phyloP scores from a whole-genome alignment of 139 green algal genomes.

The Raphidocelis subcapitata region DNA sequence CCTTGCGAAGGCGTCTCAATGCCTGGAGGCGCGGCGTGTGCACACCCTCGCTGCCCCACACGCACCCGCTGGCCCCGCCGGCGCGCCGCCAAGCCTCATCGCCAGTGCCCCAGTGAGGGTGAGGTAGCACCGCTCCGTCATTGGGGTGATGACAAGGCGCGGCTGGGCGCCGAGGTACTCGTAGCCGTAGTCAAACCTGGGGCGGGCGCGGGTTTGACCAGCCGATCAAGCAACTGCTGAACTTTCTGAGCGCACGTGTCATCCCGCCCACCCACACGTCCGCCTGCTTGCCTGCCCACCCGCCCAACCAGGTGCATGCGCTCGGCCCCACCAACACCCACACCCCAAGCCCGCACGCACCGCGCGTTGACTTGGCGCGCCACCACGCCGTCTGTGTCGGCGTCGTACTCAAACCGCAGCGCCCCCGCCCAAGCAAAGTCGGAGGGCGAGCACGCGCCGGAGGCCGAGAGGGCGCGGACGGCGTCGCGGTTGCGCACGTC shows the following conservation, averaged over 20 bases:
- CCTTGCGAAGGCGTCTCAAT: too few relatives aligned
- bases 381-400: slow-evolving; percentile 61
- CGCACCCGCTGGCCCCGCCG: slow-evolving; percentile 68
- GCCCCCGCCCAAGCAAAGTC: slow-evolving; percentile 90
- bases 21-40: too few relatives aligned
- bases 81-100: slow-evolving; percentile 76
- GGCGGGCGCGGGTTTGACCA: too few relatives aligned
- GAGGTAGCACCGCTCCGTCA: slow-evolving; percentile 87
- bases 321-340: too few relatives aligned
- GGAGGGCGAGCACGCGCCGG: slow-evolving; percentile 43
- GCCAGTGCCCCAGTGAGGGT: slow-evolving; percentile 78
- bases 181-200: slow-evolving; percentile 70
- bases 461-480: slow-evolving; percentile 50
- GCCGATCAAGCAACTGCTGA: too few relatives aligned
- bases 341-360: slow-evolving; percentile 1
- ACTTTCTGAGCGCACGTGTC: too few relatives aligned
- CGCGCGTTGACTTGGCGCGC: slow-evolving; percentile 44
- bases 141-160: slow-evolving; percentile 79
- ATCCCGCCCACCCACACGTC: too few relatives aligned
- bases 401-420: slow-evolving; percentile 66
- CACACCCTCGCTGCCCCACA: too few relatives aligned
- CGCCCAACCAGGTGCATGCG: too few relatives aligned
- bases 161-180: slow-evolving; percentile 84
- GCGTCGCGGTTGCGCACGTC: slow-evolving; percentile 86
- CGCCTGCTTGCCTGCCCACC: too few relatives aligned